phyloP scores from a whole-genome alignment of 257 asterid species.

The Solanum clarkiae region DNA sequence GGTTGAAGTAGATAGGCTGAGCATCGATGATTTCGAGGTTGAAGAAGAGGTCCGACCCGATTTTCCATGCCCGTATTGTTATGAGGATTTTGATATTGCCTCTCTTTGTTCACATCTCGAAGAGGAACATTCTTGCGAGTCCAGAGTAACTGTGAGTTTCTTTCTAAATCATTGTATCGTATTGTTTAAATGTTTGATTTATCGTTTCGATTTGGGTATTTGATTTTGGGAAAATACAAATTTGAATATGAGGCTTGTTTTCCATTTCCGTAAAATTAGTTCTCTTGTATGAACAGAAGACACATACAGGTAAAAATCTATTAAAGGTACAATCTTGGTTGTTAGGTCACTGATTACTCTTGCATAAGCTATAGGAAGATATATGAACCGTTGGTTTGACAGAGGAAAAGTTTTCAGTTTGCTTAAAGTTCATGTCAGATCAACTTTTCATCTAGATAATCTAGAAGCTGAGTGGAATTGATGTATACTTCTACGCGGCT shows the following conservation, averaged over 20 bases:
- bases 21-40: constrained; percentile 50
- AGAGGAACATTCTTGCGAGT: constrained; percentile 58
- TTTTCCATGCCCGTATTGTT: constrained; percentile 74
- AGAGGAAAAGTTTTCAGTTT: not conserved
- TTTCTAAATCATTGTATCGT: not conserved
- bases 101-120: constrained; percentile 83
- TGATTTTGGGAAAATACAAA: not conserved
- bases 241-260: not conserved
- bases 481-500: not conserved
- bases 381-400: not conserved
- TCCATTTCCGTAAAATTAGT: not conserved
- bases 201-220: not conserved
- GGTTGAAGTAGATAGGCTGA: constrained; percentile 42
- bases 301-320: not conserved
- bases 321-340: not conserved
- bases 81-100: constrained; percentile 63
- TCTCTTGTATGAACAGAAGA: not conserved
- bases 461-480: not conserved
- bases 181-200: not conserved
- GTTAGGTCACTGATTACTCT: not conserved
- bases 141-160: constrained; percentile 63
- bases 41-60: constrained; percentile 77
- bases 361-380: not conserved
- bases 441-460: not conserved
- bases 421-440: not conserved